A percentile compares a stretch with the other conserved stretches of the same genome.
These are phyloP conservation scores for Hypoxylon subgilvum DNA, from an alignment of 495 filamentous ascomycete species.

Conservation along the genomic window DNA sequence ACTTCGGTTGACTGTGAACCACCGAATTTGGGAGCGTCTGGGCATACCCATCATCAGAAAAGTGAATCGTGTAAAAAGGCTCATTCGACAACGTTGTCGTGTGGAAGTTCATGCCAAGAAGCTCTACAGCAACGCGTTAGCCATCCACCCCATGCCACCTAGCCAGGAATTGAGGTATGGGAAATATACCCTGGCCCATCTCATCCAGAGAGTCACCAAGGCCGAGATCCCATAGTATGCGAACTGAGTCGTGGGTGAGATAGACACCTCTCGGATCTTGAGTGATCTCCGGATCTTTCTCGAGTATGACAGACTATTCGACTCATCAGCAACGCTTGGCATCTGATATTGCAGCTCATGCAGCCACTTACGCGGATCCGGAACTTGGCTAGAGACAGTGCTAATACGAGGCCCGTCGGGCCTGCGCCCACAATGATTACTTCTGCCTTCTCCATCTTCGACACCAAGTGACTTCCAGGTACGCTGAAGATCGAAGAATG, in stretches of 20 bases:
- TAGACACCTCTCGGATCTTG: constrained; percentile 60
- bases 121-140: constrained; percentile 28
- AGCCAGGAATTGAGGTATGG: background rate
- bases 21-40: constrained; percentile 34
- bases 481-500: too few species aligned
- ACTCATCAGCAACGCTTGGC: background rate
- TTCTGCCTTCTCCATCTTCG: constrained; percentile 34
- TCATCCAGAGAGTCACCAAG: constrained; percentile 49
- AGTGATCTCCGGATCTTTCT: constrained; percentile 53
- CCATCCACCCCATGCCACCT: background rate
- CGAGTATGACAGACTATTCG: constrained; percentile 44
- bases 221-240: constrained; percentile 54
- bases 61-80: constrained; percentile 17
- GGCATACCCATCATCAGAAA: constrained; percentile 7
- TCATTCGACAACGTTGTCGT: constrained; percentile 24
- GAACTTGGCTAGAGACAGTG: constrained; percentile 42
- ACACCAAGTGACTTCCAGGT: too few species aligned
- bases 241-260: constrained; percentile 58
- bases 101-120: constrained; percentile 40
- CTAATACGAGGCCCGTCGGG: constrained; percentile 46
- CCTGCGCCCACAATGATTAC: constrained; percentile 50
- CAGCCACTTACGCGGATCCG: constrained; percentile 35
- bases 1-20: constrained; percentile 35
- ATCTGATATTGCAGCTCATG: background rate
- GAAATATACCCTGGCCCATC: constrained; percentile 44